Evolutionary conservation across 2,329 filamentous ascomycete species (phyloP).

Genomic region (Epichloe sibirici): DNA sequence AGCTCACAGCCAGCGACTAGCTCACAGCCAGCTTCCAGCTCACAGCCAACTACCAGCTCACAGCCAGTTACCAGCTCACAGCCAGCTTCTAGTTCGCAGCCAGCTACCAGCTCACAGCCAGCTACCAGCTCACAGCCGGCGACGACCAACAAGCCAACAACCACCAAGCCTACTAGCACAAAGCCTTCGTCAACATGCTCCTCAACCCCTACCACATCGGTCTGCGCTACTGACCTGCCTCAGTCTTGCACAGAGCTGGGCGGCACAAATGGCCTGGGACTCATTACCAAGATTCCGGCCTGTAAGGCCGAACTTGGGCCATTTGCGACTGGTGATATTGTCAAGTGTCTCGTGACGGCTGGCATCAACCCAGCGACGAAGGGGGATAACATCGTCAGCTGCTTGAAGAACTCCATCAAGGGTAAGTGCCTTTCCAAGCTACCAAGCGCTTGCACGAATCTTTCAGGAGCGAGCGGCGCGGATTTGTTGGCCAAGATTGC

Average conservation of each 20-base stretch:
- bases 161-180: neutral
- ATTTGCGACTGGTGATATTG: neutral
- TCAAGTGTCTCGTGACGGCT: neutral
- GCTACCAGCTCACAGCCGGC: neutral
- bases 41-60: neutral
- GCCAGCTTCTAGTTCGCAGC: neutral
- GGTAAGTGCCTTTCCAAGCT: neutral
- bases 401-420: neutral
- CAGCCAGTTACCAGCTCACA: neutral
- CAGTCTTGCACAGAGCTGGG: neutral
- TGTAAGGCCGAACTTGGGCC: conserved; percentile 1
- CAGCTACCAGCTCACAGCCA: neutral
- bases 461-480: neutral
- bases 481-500: neutral
- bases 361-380: neutral
- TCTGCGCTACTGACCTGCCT: conserved; percentile 4
- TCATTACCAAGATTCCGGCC: neutral
- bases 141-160: neutral
- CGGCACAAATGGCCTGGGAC: neutral
- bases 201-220: neutral
- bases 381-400: neutral
- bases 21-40: neutral
- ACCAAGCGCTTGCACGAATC: neutral
- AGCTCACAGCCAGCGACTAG: neutral
- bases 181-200: neutral